Conservation (phyloP, 495 filamentous ascomycete genomes). For the Xylaria castorea region DNA sequence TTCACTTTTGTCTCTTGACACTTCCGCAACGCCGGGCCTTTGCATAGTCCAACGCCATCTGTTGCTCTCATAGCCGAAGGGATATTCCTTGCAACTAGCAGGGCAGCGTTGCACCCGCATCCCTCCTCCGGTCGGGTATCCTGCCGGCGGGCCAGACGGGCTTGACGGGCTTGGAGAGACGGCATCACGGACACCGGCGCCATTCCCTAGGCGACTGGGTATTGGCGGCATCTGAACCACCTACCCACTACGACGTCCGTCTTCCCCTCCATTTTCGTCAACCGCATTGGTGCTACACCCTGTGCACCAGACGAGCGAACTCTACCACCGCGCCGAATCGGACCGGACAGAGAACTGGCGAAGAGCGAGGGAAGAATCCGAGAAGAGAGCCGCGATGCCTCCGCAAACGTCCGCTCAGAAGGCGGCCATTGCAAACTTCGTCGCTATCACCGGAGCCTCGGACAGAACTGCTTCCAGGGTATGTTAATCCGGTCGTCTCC, state of each 20-base stretch:
- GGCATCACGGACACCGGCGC: not conserved
- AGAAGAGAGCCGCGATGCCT: slow-evolving; percentile 47
- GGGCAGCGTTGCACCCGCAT: not conserved
- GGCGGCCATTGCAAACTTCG: slow-evolving; percentile 57
- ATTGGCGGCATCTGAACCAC: not conserved
- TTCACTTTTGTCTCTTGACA: not conserved
- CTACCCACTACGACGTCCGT: not conserved
- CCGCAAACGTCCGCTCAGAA: slow-evolving; percentile 56
- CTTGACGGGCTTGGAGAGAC: not conserved
- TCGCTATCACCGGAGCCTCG: slow-evolving; percentile 57
- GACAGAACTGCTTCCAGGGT: slow-evolving; percentile 61
- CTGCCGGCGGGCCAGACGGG: not conserved
- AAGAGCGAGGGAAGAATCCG: not conserved
- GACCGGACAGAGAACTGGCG: not conserved
- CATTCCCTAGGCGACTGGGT: not conserved
- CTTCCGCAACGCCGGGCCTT: not conserved
- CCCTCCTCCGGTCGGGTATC: not conserved
- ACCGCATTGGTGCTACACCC: not conserved
- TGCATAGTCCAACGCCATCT: not conserved
- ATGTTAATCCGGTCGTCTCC: slow-evolving; percentile 35
- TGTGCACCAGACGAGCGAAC: not conserved
- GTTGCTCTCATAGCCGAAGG: not conserved
- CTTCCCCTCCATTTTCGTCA: not conserved
- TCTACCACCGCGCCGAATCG: not conserved
- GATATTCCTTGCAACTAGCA: not conserved